Evolutionary conservation across 176 grass and related monocot genomes (phyloP), one percentile per base, ranked within the genome.

Genomic region (Hordeum vulgare): DNA sequence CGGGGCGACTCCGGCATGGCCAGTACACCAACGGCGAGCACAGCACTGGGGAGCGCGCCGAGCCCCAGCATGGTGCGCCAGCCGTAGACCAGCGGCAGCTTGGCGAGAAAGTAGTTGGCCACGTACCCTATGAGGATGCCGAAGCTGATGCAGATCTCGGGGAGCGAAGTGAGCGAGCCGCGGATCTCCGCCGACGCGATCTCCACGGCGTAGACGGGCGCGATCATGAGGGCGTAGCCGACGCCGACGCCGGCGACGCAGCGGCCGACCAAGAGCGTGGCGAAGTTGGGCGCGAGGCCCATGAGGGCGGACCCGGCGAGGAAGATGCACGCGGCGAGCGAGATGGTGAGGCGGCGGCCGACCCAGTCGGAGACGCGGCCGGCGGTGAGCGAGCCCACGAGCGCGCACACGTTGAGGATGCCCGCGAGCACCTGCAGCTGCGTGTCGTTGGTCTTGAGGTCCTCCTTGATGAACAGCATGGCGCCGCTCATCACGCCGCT

Each of bases 391-490:
- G 85, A 86, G 5, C 89, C 89, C 28, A 80, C 64, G 8, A 90
- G 89, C 6, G 89, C 80, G 79, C 68, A 86, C 10, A 90, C 13
- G 74, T 87, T 87, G 42, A 90, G 85, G 89, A 86, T 87, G 26
- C 89, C 89, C 20, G 81, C 85, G 1, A 91, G 84, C 35, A 91
- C 25, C 80, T 91, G 80, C 31, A 87, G 62, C 83, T 91, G 86
- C 56, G 79, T 85, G 81, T 91, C 89, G 86, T 77, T 84, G 3
- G 81, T 85, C 34, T 91, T 87, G 6, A 91, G 86, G 54, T 91
- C 89, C 29, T 91, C 83, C 74, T 91, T 87, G 81, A 91, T 91
- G 81, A 88, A 91, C n/a, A 91, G 77, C 86, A 88, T 88, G 3
- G 85, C 85, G 13, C 89, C 89, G 73, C 89, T 91, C 89, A 91